Evolutionary conservation across 257 asterid species (phyloP).

Genomic region (Haberlea rhodopensis): DNA sequence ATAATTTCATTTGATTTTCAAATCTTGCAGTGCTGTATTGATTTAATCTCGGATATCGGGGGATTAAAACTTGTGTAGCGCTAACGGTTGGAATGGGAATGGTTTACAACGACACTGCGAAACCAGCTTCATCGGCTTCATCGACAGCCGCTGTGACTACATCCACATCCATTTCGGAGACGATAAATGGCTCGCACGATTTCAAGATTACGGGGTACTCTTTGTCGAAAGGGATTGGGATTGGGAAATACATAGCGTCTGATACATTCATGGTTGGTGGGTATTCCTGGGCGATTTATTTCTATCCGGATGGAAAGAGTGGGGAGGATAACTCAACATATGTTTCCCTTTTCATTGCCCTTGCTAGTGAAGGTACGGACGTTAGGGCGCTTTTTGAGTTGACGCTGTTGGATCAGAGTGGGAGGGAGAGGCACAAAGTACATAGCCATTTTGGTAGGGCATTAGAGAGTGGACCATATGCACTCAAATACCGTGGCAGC

Average conservation of each 20-base stretch:
- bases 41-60: background rate
- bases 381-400: slow-evolving; percentile 91
- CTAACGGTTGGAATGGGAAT: slow-evolving; percentile 63
- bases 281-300: slow-evolving; percentile 85
- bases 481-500: slow-evolving; percentile 91
- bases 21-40: background rate
- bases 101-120: slow-evolving; percentile 47
- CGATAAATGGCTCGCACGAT: slow-evolving; percentile 80
- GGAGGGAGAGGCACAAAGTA: slow-evolving; percentile 87
- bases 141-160: slow-evolving; percentile 54
- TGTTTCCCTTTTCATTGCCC: slow-evolving; percentile 77
- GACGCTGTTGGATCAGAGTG: slow-evolving; percentile 87
- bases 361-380: slow-evolving; percentile 84
- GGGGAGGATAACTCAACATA: slow-evolving; percentile 76
- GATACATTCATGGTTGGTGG: slow-evolving; percentile 92
- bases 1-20: slow-evolving; percentile 3
- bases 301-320: slow-evolving; percentile 95
- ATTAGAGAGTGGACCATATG: slow-evolving; percentile 90
- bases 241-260: slow-evolving; percentile 81
- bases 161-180: slow-evolving; percentile 73
- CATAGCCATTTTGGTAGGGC: slow-evolving; percentile 95
- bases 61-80: background rate
- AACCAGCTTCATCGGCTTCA: slow-evolving; percentile 46
- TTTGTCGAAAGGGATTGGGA: slow-evolving; percentile 74
- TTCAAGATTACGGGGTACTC: slow-evolving; percentile 86